Base-by-base conservation (phyloP, 345 rosid species). In the Eucalyptus guilfoylei region DNA sequence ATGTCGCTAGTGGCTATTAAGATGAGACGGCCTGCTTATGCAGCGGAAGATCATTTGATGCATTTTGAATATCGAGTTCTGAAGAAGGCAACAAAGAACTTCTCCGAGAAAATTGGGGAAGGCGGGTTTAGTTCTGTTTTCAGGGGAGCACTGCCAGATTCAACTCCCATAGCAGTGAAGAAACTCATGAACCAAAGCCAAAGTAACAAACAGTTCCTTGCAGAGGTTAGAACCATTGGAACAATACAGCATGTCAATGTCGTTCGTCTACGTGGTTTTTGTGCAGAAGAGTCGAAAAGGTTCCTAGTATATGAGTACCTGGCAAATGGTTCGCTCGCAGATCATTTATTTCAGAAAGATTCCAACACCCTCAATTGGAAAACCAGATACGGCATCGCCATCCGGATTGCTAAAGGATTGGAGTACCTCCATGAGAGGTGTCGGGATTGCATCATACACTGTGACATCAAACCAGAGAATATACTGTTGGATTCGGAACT, bases 61-160 rank as follows among this genome's bases (percentile, higher is more conserved):
- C 58, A 64, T 85, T 90, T 88, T 86, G 49, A 90, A 32, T 91
- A 86, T 58, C 30, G 45, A 49, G 90, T 83, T 19, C 44, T 92
- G 85, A 34, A 72, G 49, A 28, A 14, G 17, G 89, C 87, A 7
- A 89, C 91, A 11, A 47, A 83, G 40, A 86, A 90, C 44, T 90
- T 90, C 88, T 37, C 81, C 3, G 32, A 86, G 69, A 88, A 67
- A 52, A 89, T 89, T 17, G 93, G 93, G 8, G 88, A 88, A 47
- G 92, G 92, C 28, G 90, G 93, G 19, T 92, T 92, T n/a, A 91
- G 93, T 40, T 88, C 80, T 32, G 91, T 92, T 8, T 91, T 88
- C 54, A 28, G 60, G 72, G 92, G 93, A 28, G 88, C 62, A 23
- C 52, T 92, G 34, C 45, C 42, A 7, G 87, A 89, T 58, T 87